Base-by-base conservation (phyloP, 1,139 yeast species). In the Kodamaea sp. region DNA sequence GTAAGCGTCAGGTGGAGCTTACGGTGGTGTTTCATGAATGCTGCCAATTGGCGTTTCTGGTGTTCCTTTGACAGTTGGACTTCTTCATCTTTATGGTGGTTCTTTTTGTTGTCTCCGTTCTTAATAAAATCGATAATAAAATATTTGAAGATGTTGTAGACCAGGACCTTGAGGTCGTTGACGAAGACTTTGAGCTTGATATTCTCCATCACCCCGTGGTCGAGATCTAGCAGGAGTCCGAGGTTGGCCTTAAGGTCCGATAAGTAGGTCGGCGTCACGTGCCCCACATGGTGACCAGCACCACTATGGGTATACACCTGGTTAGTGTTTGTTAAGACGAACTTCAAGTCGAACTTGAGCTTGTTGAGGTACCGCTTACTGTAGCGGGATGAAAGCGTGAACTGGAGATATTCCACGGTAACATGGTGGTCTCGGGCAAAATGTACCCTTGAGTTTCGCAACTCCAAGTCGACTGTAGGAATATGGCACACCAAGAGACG, bases 381-480 rank as follows among this genome's bases (percentile, higher is more conserved):
- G 31, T 44, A 38, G 29, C 58, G 45, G 5, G 69, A 57, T 2
- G 25, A 29, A 3, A 52, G 32, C 6, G 41, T 46, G 24, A 61
- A 46, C 34, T 48, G 50, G 10, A 55, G 19, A 42, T 55, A 66
- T 15, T 57, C 62, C 3, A 61, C 32, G n/a, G 35, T 35, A 10
- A 46, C 35, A 15, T 43, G 39, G 20, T 51, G 47, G 7, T 27
- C 18, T 6, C 30, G 29, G 12, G 27, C 23, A 23, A 22, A 24
- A 2, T 19, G 7, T 13, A 63, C 19, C 1, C 36, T 25, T 5
- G 59, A 32, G 24, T 53, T 51, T 29, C 66, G 50, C 9, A 63
- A 34, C 41, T 63, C 70, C 8, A 62, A 26, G 36, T 60, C 61
- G 3, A 59, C 28, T 18, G 43, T 34, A 0, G 71, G 70, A 1